phyloP scores from a whole-genome alignment of 805 yeast species.

The Komagataella kurtzmanii region DNA sequence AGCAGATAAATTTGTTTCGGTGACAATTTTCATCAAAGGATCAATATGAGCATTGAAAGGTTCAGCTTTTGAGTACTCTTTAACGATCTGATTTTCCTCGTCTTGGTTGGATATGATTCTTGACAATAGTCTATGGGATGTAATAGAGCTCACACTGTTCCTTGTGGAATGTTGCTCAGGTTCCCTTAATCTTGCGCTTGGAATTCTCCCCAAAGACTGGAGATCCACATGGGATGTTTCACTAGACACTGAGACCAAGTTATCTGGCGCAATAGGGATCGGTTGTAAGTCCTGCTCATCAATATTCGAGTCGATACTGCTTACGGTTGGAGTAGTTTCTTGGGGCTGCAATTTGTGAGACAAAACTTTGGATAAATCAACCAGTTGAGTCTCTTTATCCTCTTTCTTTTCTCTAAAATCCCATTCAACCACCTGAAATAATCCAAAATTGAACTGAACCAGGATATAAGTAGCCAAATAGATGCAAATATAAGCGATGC shows the following conservation, averaged over 20 bases:
- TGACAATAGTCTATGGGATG: background rate
- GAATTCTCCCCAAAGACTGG: background rate
- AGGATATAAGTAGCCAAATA: constrained; percentile 39
- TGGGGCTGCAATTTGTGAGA: background rate
- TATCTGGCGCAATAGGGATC: background rate
- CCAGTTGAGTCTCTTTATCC: constrained; percentile 1
- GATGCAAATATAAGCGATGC: constrained; percentile 40
- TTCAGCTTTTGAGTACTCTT: constrained; percentile 21
- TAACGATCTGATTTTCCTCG: constrained; percentile 12
- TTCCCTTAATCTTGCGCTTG: background rate
- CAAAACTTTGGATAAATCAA: background rate
- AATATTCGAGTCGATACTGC: constrained; percentile 1
- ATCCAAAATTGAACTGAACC: constrained; percentile 39
- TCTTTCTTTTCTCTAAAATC: constrained; percentile 27
- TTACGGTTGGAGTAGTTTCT: background rate
- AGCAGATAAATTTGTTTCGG: constrained; percentile 18
- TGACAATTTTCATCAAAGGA: constrained; percentile 15
- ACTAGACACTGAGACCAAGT: background rate
- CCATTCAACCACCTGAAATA: constrained; percentile 32
- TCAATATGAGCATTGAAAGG: constrained; percentile 17
- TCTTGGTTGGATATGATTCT: constrained; percentile 3
- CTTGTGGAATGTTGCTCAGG: background rate
- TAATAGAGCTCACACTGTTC: background rate
- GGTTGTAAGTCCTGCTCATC: background rate
- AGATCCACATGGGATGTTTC: background rate